Evolutionary conservation across 2,329 filamentous ascomycete species (phyloP).

Genomic region (Colletotrichum ledebouriae): DNA sequence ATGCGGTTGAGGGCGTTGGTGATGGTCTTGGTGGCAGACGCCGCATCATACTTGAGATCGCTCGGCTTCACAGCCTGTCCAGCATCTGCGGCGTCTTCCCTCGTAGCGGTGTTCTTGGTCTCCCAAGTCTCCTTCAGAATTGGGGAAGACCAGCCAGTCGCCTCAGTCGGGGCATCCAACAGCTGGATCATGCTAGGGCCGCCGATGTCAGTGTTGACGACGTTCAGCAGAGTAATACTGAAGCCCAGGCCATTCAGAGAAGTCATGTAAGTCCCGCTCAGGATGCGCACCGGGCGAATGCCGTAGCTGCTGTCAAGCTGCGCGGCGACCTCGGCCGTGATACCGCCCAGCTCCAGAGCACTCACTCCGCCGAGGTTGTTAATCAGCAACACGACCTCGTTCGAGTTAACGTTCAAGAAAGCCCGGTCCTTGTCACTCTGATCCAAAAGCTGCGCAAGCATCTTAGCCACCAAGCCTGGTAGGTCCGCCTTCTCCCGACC

Average conservation of each 20-base stretch:
- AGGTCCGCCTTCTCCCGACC: slow-evolving; percentile 65
- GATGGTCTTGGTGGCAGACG: slow-evolving; percentile 64
- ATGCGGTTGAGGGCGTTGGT: slow-evolving; percentile 71
- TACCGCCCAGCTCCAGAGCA: slow-evolving; percentile 78
- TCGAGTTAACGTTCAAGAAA: slow-evolving; percentile 73
- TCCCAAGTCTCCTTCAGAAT: slow-evolving; percentile 75
- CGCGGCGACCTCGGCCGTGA: slow-evolving; percentile 75
- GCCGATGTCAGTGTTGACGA: slow-evolving; percentile 69
- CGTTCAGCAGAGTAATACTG: slow-evolving; percentile 78
- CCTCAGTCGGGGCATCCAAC: slow-evolving; percentile 78
- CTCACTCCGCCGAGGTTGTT: slow-evolving; percentile 84
- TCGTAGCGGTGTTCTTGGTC: slow-evolving; percentile 62
- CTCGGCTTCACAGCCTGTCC: slow-evolving; percentile 57
- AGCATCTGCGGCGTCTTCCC: slow-evolving; percentile 54
- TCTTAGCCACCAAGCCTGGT: slow-evolving; percentile 69
- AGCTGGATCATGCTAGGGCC: slow-evolving; percentile 76
- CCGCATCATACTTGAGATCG: slow-evolving; percentile 66
- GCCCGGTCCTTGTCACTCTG: slow-evolving; percentile 76
- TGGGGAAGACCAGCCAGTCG: slow-evolving; percentile 77
- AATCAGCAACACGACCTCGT: slow-evolving; percentile 77
- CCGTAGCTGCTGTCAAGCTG: slow-evolving; percentile 71
- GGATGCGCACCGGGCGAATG: slow-evolving; percentile 74
- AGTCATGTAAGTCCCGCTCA: slow-evolving; percentile 82
- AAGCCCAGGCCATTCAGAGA: slow-evolving; percentile 83
- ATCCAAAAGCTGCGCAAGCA: slow-evolving; percentile 79